Evolutionary conservation across 805 yeast species (phyloP).

Genomic region (Jamesozyma lodderae): DNA sequence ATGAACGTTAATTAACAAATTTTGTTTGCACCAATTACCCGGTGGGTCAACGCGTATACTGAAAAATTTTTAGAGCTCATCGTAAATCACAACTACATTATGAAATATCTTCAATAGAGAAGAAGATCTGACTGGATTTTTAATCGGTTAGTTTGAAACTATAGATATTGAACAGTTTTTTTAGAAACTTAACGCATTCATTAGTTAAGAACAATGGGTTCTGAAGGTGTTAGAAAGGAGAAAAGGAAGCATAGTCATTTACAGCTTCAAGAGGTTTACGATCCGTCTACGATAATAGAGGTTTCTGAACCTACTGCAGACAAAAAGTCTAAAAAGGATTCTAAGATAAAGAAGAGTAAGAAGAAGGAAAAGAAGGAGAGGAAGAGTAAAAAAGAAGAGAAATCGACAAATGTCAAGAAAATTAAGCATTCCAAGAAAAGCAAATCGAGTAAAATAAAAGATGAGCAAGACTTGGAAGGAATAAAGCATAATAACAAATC

Average conservation of each 20-base stretch:
- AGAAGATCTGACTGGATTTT: too few species aligned
- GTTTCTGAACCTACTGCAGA: not conserved
- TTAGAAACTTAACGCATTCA: not conserved
- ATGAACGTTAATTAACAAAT: too few species aligned
- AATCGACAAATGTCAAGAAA: not conserved
- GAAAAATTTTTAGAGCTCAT: constrained; percentile 1
- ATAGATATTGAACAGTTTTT: too few species aligned
- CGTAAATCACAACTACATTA: not conserved
- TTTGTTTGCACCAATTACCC: too few species aligned
- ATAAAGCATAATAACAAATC: not conserved
- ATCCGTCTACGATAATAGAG: not conserved
- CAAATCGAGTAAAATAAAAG: not conserved
- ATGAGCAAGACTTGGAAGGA: too few species aligned
- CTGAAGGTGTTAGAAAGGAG: not conserved
- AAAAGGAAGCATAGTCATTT: constrained; percentile 1
- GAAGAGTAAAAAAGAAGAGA: constrained; percentile 2
- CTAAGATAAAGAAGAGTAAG: constrained; percentile 7
- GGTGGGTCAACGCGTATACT: not conserved
- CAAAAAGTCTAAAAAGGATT: not conserved
- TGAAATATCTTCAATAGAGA: too few species aligned
- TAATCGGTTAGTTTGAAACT: too few species aligned
- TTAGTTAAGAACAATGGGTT: constrained; percentile 1
- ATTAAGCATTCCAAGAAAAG: constrained; percentile 1
- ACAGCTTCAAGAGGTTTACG: not conserved
- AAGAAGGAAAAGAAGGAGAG: constrained; percentile 10